These are phyloP conservation scores for Cordyceps farinosa DNA, from an alignment of 2,329 filamentous ascomycete species.

Conservation along the genomic window DNA sequence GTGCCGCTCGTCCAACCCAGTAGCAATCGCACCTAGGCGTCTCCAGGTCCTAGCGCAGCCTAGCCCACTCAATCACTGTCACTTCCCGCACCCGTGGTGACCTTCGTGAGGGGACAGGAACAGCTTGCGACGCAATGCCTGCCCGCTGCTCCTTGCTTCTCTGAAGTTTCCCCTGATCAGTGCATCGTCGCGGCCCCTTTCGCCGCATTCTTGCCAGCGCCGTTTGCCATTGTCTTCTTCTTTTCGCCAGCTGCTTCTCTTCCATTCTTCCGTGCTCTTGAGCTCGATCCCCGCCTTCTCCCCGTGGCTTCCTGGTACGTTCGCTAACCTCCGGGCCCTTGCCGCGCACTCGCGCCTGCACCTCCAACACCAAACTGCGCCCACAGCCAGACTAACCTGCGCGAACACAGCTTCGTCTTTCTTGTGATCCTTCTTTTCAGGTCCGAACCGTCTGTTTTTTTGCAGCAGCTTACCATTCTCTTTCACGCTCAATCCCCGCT, in stretches of 20 bases:
- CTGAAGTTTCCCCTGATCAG: background rate
- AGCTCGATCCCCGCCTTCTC: constrained; percentile 3
- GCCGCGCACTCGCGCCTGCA: constrained; percentile 16
- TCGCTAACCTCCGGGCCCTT: background rate
- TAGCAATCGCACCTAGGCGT: background rate
- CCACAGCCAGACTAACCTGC: background rate
- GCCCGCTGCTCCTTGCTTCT: constrained; percentile 3
- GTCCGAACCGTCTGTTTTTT: background rate
- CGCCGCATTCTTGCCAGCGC: constrained; percentile 6
- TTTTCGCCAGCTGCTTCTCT: background rate
- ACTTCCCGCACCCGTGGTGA: background rate
- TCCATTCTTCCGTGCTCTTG: background rate
- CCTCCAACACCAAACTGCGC: background rate
- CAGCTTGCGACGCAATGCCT: constrained; percentile 12
- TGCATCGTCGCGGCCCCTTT: background rate
- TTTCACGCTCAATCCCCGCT: background rate
- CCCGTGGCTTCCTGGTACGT: constrained; percentile 7
- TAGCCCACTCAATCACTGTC: background rate
- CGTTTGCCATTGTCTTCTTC: background rate
- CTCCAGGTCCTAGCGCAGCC: background rate
- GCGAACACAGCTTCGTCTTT: background rate
- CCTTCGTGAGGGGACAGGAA: constrained; percentile 17
- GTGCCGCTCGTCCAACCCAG: background rate
- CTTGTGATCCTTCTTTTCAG: background rate
- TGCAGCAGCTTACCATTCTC: background rate